Evolutionary conservation across 2,329 filamentous ascomycete genomes (phyloP), one percentile per base, ranked within the genome.

Genomic region (Aspergillus luchuensis): DNA sequence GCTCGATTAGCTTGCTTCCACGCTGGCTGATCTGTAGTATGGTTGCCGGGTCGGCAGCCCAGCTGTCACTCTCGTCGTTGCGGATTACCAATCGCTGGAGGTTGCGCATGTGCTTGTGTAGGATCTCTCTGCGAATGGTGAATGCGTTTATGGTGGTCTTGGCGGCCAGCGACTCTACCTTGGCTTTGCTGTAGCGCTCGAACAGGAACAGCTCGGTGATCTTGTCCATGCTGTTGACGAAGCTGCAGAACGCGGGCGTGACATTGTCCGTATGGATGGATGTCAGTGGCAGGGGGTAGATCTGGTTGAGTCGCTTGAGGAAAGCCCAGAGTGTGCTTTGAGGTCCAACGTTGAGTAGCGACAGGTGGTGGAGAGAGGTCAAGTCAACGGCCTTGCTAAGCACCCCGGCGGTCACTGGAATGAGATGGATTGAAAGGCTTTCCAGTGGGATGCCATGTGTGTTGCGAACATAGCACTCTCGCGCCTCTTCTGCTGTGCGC

Each of bases 211-310:
- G 73, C 62, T 88, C 84, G n/a, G 82, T 78, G 1, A 89, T 69
- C 58, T 79, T 78, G 5, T 82, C 72, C 13, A 87, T 78, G 59
- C 83, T 83, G 1, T 79, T 79, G 55, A 89, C 69, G 59, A 89
- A 87, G 4, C 41, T 33, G 3, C 71, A 60, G 17, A 71, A 63
- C 0, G 77, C 71, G 1, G 73, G 66, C 0, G 85, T 84, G 19
- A 88, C 86, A 63, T 89, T 84, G 68, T 90, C 87, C 0, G 86
- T 89, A 65, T 85, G 85, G 57, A 90, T 84, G 63, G 82, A 85
- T 52, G 80, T 78, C 45, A 90, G 72, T 0, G 38, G 50, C 82
- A 89, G 74, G 0, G 83, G 81, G 8, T 77, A 73, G 1, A 76
- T 67, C 54, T 79, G 79, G 69, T 88, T 51, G 86, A 66, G 87